Base-by-base conservation (phyloP, 1,284 basidiomycete species). In the Heliocybe sulcata region DNA sequence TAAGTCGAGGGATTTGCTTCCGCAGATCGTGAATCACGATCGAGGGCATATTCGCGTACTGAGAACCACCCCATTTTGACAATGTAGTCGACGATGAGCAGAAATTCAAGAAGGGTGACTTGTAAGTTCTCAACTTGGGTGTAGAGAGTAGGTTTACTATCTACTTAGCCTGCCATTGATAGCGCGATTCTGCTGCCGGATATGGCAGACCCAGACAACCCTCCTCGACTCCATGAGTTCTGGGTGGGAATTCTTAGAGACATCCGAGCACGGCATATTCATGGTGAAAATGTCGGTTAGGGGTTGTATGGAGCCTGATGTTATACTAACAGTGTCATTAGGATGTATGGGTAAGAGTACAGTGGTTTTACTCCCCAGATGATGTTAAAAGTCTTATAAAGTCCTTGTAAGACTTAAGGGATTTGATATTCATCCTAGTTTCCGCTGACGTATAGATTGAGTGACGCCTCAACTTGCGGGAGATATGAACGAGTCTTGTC, bases 281-380 rank as follows among this genome's bases (percentile, higher is more conserved):
- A n/a, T 6, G 27, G 29, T n/a, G n/a, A n/a, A n/a, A n/a, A n/a
- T n/a, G n/a, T n/a, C n/a, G n/a, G n/a, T n/a, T n/a, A n/a, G n/a
- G n/a, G n/a, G n/a, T n/a, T n/a, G n/a, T n/a, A n/a, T n/a, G n/a
- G n/a, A n/a, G n/a, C n/a, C n/a, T n/a, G n/a, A n/a, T n/a, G n/a
- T n/a, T n/a, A n/a, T n/a, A 29, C 47, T 49, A 20, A 49, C 27
- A 29, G 23, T 25, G 14, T n/a, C n/a, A 12, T n/a, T 29, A 52
- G 29, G 51, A 52, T 12, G 33, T 52, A 14, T 52, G 51, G 51
- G 29, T 29, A 4, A 16, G 26, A 26, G 29, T 52, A 14, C 51
- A 52, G 22, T 52, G 51, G 51, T 52, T 33, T 26, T 52, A 29
- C 10, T 52, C 51, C 6, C 29, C 51, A 16, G 16, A 52, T 14